Evolutionary conservation across 352 stramenopile genomes (phyloP).

Genomic region (Phytophthora cajani): DNA sequence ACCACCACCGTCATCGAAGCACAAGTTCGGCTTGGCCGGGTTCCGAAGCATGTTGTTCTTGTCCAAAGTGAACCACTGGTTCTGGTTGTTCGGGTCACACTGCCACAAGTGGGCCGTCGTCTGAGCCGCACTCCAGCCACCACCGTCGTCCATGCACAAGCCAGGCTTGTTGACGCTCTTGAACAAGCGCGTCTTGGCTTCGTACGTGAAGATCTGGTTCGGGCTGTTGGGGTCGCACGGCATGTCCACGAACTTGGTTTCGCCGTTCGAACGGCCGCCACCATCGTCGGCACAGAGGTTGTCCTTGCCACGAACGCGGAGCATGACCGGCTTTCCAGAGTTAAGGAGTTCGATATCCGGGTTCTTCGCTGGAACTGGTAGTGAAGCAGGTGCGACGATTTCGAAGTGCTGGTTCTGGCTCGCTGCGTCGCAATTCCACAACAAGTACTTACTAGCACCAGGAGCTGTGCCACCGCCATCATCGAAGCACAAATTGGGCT

Average conservation of each 20-base stretch:
- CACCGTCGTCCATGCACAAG: conserved; percentile 39
- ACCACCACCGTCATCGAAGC: background rate
- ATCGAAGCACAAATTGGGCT: conserved; percentile 33
- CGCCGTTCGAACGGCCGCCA: conserved; percentile 12
- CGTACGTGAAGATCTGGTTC: conserved; percentile 42
- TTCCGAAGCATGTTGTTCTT: background rate
- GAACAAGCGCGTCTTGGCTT: conserved; percentile 27
- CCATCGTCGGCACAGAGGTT: conserved; percentile 46
- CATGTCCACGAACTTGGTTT: conserved; percentile 10
- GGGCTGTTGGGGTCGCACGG: conserved; percentile 24
- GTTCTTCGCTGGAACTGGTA: background rate
- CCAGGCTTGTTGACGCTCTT: conserved; percentile 27
- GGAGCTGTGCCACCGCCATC: conserved; percentile 10
- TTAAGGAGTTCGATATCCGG: background rate
- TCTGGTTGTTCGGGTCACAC: conserved; percentile 28
- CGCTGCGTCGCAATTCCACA: conserved; percentile 21
- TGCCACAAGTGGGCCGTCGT: background rate
- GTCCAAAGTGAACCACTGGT: conserved; percentile 38
- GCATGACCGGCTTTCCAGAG: conserved; percentile 18
- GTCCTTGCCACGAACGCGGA: conserved; percentile 31
- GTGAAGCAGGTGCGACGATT: conserved; percentile 15
- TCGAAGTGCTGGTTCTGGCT: conserved; percentile 35
- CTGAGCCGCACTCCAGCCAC: conserved; percentile 2
- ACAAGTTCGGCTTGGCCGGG: background rate
- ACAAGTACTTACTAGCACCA: background rate